Base-by-base conservation (phyloP, 2,329 filamentous ascomycete species). In the Tolypocladium ophioglossoides region DNA sequence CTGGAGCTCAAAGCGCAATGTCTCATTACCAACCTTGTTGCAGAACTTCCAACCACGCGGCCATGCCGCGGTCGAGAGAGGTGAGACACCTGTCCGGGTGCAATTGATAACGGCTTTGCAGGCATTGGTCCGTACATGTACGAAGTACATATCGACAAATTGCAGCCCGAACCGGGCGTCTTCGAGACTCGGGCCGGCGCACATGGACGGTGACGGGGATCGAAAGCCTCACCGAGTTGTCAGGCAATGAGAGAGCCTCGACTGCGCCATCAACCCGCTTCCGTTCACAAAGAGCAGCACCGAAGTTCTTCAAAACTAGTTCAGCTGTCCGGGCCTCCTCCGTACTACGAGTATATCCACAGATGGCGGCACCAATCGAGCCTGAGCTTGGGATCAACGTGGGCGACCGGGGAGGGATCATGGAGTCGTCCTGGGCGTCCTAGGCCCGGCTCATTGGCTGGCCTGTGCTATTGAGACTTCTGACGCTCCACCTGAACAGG, bases 311-410 rank as follows among this genome's bases (percentile, higher is more conserved):
- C 41, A 14, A 46, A 18, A 5, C 41, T 32, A 32, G 44, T n/a
- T 32, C 44, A 47, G 44, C 27, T 24, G 14, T 46, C 41, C 22
- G 41, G 41, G 41, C 20, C 12, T 44, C 11, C 11, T 12, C 22
- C 41, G n/a, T n/a, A n/a, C n/a, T n/a, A n/a, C n/a, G n/a, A n/a
- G n/a, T n/a, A n/a, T n/a, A n/a, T n/a, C n/a, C n/a, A n/a, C n/a
- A n/a, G n/a, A n/a, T n/a, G n/a, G n/a, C n/a, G n/a, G n/a, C n/a
- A 51, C 54, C 54, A 55, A 55, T 55, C 11, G 54, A 55, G 27
- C 51, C 30, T 35, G 37, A 34, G 38, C 39, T 18, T 24, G 30
- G 22, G 50, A 55, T 49, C 38, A 55, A 55, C 51, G 54, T 55
- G 54, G 54, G 53, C 50, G 44, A 32, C 53, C 5, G 38, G 39